A percentile compares a stretch with the other conserved stretches of the same genome.
These are phyloP conservation scores for Rhododendron molle DNA, from an alignment of 148 eudicot species.

Conservation along the genomic window DNA sequence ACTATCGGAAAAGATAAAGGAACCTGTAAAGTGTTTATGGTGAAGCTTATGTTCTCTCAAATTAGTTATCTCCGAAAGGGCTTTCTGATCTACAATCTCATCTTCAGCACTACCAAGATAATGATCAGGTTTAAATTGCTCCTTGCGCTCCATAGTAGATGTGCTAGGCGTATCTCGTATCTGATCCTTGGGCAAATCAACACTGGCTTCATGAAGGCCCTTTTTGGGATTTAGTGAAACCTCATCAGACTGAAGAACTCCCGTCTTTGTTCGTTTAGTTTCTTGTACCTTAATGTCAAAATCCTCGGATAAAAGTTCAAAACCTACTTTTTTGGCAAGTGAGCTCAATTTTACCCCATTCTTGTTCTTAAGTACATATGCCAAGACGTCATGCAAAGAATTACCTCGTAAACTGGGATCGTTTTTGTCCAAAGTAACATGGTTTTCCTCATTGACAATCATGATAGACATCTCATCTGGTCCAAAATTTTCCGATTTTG, in stretches of 20 bases:
- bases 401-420: slow-evolving; percentile 44
- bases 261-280: slow-evolving; percentile 29
- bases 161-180: slow-evolving; percentile 11
- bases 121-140: slow-evolving; percentile 14
- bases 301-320: slow-evolving; percentile 85
- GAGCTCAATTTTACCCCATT: slow-evolving; percentile 59
- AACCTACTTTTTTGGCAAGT: slow-evolving; percentile 81
- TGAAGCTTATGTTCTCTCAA: slow-evolving; percentile 24
- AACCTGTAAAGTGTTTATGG: slow-evolving; percentile 26
- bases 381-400: slow-evolving; percentile 70
- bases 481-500: slow-evolving; percentile 33
- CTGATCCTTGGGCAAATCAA: slow-evolving; percentile 21
- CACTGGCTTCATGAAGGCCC: slow-evolving; percentile 21
- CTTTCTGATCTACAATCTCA: slow-evolving; percentile 26
- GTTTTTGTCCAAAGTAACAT: slow-evolving; percentile 37
- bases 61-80: slow-evolving; percentile 10
- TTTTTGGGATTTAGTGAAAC: slow-evolving; percentile 26
- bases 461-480: slow-evolving; percentile 57
- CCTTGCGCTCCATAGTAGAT: slow-evolving; percentile 14
- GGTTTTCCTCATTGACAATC: slow-evolving; percentile 57
- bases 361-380: slow-evolving; percentile 46
- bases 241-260: slow-evolving; percentile 22
- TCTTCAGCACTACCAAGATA: slow-evolving; percentile 23
- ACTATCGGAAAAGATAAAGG: slow-evolving; percentile 73
- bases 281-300: slow-evolving; percentile 49